phyloP scores from a whole-genome alignment of 2,329 filamentous ascomycete genomes.

The Neurospora crassa region DNA sequence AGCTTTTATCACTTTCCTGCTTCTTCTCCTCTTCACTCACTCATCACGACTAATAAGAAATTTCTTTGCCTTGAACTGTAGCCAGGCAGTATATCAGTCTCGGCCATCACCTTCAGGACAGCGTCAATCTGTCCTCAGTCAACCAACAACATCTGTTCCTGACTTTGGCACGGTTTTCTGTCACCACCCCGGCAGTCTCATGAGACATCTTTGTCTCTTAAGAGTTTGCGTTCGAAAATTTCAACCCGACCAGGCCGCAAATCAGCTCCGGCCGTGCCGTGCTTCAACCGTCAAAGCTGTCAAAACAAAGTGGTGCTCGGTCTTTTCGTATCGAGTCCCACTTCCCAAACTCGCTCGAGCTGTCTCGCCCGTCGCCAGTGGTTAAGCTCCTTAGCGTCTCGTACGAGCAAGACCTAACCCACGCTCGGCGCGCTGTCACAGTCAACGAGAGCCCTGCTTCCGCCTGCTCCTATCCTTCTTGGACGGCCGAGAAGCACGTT shows the following conservation, averaged over 20 bases:
- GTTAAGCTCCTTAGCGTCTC: not conserved
- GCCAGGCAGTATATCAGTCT: constrained; percentile 8
- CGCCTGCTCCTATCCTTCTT: not conserved
- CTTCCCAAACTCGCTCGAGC: not conserved
- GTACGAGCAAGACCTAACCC: not conserved
- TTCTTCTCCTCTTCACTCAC: constrained; percentile 4
- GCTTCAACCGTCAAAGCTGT: not conserved
- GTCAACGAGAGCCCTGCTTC: not conserved
- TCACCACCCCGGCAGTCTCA: not conserved
- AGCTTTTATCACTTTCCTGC: constrained; percentile 9
- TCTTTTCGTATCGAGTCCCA: not conserved
- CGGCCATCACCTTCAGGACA: constrained; percentile 8
- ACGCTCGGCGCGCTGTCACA: not conserved
- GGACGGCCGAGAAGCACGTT: not conserved
- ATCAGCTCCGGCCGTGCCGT: not conserved
- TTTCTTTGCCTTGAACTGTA: constrained; percentile 12
- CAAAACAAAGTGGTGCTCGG: not conserved
- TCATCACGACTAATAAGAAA: constrained; percentile 12
- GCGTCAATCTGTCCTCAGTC: not conserved
- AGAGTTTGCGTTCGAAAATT: not conserved
- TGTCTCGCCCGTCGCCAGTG: not conserved
- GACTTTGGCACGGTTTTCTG: not conserved
- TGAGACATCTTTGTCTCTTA: not conserved
- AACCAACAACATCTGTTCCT: not conserved
- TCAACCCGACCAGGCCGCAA: not conserved